Percentiles rank a stretch among this genome's conserved stretches.
Conservation (phyloP, 176 grass and related monocot genomes). For the Lolium perenne region DNA sequence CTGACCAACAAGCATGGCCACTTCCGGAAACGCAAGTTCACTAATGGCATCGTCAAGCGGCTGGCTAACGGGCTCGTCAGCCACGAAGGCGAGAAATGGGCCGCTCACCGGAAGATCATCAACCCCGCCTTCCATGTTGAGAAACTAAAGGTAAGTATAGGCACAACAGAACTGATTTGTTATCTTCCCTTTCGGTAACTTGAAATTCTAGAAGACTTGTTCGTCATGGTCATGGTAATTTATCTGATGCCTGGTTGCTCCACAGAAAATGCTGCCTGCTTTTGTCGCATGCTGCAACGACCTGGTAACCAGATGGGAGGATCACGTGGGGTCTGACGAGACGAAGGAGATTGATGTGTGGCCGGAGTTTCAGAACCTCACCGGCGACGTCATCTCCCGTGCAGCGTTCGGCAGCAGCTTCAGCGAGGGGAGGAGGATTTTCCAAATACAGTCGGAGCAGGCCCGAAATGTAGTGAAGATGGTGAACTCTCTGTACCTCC, state of each 20-base stretch:
- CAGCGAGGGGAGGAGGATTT: slow-evolving; percentile 45
- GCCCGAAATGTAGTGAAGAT: background rate
- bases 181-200: background rate
- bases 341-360: slow-evolving; percentile 46
- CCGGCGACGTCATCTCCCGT: slow-evolving; percentile 51
- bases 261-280: slow-evolving; percentile 50
- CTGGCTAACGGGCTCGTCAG: background rate
- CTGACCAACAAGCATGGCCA: slow-evolving; percentile 29
- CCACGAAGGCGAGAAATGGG: slow-evolving; percentile 61
- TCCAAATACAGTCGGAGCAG: slow-evolving; percentile 52
- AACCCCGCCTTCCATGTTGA: slow-evolving; percentile 64
- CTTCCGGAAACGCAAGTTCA: slow-evolving; percentile 25
- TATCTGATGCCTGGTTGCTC: background rate
- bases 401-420: slow-evolving; percentile 62
- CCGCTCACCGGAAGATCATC: slow-evolving; percentile 52
- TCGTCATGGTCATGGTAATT: background rate
- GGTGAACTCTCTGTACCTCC: background rate
- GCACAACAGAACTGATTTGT: background rate
- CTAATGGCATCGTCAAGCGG: background rate
- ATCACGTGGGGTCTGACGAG: background rate
- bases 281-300: slow-evolving; percentile 44
- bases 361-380: slow-evolving; percentile 52
- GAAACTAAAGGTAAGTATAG: slow-evolving; percentile 48
- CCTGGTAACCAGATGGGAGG: slow-evolving; percentile 46
- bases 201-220: background rate